These are phyloP conservation scores for Kazachstania africana DNA, from an alignment of 805 yeast species.

Conservation along the genomic window DNA sequence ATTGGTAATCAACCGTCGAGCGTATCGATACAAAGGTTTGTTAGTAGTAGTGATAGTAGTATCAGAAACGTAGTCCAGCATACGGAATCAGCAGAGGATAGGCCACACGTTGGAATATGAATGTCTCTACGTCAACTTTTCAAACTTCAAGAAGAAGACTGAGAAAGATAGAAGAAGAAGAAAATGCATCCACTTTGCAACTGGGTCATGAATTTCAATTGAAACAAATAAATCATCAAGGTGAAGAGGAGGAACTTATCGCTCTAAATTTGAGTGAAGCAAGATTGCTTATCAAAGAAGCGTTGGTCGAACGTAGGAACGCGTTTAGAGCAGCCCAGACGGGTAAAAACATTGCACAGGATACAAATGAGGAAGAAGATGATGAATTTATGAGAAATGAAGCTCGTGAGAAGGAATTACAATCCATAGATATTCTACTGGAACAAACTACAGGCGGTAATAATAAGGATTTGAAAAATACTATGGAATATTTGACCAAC, in stretches of 20 bases:
- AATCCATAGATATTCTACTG: slow-evolving; percentile 21
- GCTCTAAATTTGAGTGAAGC: slow-evolving; percentile 87
- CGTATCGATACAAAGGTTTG: no score
- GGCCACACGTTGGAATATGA: no score
- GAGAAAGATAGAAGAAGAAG: slow-evolving; percentile 70
- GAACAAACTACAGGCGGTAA: slow-evolving; percentile 47
- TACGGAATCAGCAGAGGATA: no score
- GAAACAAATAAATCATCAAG: slow-evolving; percentile 70
- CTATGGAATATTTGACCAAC: slow-evolving; percentile 72
- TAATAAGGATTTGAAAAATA: slow-evolving; percentile 81
- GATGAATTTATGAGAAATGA: slow-evolving; percentile 34
- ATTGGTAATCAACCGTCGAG: no score
- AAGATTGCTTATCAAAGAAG: slow-evolving; percentile 78
- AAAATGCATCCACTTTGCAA: slow-evolving; percentile 76
- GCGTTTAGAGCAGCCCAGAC: slow-evolving; percentile 31
- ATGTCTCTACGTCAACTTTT: slow-evolving; percentile 78
- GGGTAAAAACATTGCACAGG: slow-evolving; percentile 8
- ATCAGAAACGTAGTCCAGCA: no score
- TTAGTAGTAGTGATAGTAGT: no score
- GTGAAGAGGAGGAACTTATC: slow-evolving; percentile 62
- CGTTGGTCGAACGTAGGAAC: slow-evolving; percentile 61
- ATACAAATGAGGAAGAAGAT: slow-evolving; percentile 16
- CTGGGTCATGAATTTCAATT: slow-evolving; percentile 89
- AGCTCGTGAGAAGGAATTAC: slow-evolving; percentile 33
- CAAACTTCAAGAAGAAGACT: slow-evolving; percentile 70